Conservation (phyloP, 2,329 filamentous ascomycete genomes). For the Paracamarosporium sp. region DNA sequence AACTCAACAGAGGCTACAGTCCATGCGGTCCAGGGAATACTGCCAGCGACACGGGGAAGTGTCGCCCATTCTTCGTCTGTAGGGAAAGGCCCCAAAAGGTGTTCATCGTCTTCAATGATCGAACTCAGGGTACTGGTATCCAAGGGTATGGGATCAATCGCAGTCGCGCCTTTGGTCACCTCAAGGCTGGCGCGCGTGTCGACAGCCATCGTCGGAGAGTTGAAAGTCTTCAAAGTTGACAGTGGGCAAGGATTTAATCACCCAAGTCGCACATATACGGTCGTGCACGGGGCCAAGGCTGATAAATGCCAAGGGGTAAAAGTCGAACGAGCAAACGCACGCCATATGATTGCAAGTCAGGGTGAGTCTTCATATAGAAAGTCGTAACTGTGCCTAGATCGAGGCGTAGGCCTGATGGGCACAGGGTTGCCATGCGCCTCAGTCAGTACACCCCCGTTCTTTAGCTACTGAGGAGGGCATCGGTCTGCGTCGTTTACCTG, state of each 20-base stretch:
- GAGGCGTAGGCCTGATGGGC: neutral
- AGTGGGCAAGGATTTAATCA: neutral
- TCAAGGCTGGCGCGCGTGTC: conserved; percentile 38
- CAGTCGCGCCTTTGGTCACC: conserved; percentile 38
- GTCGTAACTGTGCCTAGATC: neutral
- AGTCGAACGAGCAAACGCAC: neutral
- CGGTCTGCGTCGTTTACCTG: neutral
- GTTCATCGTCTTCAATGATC: conserved; percentile 23
- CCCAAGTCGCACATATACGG: neutral
- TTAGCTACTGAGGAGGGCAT: neutral
- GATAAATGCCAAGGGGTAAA: neutral
- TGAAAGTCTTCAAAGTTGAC: neutral
- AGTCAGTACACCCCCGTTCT: conserved; percentile 2
- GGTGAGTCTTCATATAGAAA: conserved; percentile 1
- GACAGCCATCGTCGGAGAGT: conserved; percentile 25
- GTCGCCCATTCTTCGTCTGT: conserved; percentile 45
- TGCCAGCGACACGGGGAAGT: conserved; percentile 42
- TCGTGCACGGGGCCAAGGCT: neutral
- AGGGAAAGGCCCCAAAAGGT: conserved; percentile 35
- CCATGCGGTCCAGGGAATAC: conserved; percentile 45
- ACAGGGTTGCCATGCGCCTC: neutral
- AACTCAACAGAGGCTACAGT: conserved; percentile 46
- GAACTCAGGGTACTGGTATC: conserved; percentile 30
- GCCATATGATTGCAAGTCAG: neutral
- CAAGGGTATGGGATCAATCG: conserved; percentile 32